Evolutionary conservation across 2,329 filamentous ascomycete genomes (phyloP).

Genomic region (Amesomyces nigricolor): DNA sequence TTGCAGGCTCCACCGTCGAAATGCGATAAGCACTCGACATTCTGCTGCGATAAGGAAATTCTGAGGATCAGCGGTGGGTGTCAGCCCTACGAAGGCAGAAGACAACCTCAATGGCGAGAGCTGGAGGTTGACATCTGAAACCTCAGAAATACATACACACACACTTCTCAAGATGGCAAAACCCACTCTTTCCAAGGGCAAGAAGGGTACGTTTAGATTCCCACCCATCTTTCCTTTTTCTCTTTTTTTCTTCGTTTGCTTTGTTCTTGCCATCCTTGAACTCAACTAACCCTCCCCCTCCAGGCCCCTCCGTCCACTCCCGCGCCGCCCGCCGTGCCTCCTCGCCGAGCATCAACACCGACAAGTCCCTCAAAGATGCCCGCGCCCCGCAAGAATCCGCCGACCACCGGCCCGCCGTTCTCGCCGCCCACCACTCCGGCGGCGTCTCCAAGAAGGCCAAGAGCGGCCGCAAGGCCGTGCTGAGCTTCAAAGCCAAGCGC

Average conservation of each 20-base stretch:
- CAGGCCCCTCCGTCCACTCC: constrained; percentile 63
- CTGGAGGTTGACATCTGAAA: background rate
- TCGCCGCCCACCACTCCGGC: constrained; percentile 60
- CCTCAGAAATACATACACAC: background rate
- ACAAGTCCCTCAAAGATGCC: constrained; percentile 63
- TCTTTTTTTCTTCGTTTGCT: too few species aligned
- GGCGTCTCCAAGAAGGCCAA: constrained; percentile 65
- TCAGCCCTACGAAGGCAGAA: background rate
- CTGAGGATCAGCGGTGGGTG: background rate
- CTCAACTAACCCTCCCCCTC: constrained; percentile 1
- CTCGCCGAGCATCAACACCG: constrained; percentile 63
- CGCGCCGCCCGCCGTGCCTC: constrained; percentile 68
- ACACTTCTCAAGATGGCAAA: constrained; percentile 31
- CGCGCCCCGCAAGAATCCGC: constrained; percentile 44
- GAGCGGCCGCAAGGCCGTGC: constrained; percentile 45
- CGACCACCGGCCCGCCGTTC: constrained; percentile 57
- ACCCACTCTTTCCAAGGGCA: constrained; percentile 27
- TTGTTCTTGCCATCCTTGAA: background rate
- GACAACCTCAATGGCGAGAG: background rate
- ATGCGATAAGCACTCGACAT: constrained; percentile 3
- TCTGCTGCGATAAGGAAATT: constrained; percentile 17
- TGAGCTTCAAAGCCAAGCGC: constrained; percentile 50
- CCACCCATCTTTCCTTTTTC: too few species aligned
- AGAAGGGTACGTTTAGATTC: constrained; percentile 17
- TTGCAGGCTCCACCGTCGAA: constrained; percentile 2